phyloP scores from a whole-genome alignment of 768 basidiomycete genomes.

The Mycena rosella region DNA sequence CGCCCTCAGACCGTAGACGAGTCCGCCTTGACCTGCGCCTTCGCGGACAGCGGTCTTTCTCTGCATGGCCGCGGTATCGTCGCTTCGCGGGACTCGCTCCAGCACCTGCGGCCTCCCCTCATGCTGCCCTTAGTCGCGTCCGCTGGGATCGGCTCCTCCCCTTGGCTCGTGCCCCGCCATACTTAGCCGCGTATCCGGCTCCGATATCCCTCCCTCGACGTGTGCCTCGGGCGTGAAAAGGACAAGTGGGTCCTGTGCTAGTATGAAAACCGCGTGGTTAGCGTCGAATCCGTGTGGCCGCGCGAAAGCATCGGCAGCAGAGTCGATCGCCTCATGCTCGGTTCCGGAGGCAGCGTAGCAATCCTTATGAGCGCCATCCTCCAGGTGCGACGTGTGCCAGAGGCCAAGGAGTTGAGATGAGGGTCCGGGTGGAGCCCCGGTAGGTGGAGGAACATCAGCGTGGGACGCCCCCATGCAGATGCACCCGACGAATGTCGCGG shows the following conservation, averaged over 20 bases:
- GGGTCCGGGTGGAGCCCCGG: no score
- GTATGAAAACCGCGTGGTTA: neutral
- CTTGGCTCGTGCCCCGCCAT: neutral
- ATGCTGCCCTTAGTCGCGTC: conserved; percentile 3
- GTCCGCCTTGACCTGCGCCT: neutral
- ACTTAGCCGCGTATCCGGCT: neutral
- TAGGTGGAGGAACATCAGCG: no score
- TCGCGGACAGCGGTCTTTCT: neutral
- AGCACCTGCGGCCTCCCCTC: neutral
- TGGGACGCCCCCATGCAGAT: neutral
- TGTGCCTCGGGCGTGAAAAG: conserved; percentile 7
- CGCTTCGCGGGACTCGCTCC: neutral
- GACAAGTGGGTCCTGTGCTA: neutral
- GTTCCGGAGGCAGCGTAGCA: conserved; percentile 2
- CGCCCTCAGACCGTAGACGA: neutral
- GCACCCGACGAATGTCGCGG: neutral
- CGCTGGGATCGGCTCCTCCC: neutral
- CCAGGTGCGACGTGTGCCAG: neutral
- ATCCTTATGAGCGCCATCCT: neutral
- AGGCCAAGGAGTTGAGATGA: conserved; percentile 10
- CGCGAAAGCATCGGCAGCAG: conserved; percentile 7
- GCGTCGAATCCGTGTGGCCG: conserved; percentile 9
- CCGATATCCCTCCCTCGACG: neutral
- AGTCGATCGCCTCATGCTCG: neutral
- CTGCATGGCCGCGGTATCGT: neutral